Conservation (phyloP, 2,329 filamentous ascomycete species). For the Ceratocystiopsis sp. region DNA sequence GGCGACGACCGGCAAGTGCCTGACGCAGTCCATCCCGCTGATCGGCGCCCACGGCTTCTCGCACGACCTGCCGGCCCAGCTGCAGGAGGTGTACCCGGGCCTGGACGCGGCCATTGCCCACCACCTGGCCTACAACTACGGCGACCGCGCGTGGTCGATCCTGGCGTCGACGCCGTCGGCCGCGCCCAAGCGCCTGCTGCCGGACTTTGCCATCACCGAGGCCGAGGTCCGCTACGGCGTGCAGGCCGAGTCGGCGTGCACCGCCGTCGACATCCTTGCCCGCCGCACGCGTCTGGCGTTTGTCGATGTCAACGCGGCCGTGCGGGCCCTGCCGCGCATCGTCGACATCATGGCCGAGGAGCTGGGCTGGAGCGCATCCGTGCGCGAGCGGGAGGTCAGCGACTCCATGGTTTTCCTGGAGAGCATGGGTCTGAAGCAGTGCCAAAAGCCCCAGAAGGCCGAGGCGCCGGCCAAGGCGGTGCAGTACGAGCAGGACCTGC, state of each 20-base stretch:
- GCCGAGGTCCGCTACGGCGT: conserved; percentile 72
- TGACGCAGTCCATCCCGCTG: conserved; percentile 42
- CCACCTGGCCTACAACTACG: conserved; percentile 75
- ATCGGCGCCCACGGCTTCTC: conserved; percentile 53
- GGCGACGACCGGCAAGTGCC: conserved; percentile 8
- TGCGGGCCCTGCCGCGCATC: conserved; percentile 68
- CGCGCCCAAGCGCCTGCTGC: background rate
- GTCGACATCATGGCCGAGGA: conserved; percentile 85
- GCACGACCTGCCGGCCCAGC: conserved; percentile 15
- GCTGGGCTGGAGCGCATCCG: conserved; percentile 54
- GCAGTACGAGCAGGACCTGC: too few species aligned
- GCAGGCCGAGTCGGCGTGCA: conserved; percentile 79
- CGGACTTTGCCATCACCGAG: conserved; percentile 4
- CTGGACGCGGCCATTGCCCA: conserved; percentile 84
- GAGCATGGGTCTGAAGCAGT: conserved; percentile 44
- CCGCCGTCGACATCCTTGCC: conserved; percentile 74
- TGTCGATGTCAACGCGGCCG: conserved; percentile 76
- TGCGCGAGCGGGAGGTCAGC: conserved; percentile 70
- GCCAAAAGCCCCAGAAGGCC: too few species aligned
- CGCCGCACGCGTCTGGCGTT: conserved; percentile 75
- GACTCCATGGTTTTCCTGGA: conserved; percentile 40
- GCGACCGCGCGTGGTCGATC: conserved; percentile 83
- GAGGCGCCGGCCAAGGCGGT: too few species aligned
- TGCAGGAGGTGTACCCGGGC: conserved; percentile 50
- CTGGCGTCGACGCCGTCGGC: background rate